These are phyloP conservation scores for Noccaea caerulescens DNA, from an alignment of 345 rosid genomes.

Conservation along the genomic window DNA sequence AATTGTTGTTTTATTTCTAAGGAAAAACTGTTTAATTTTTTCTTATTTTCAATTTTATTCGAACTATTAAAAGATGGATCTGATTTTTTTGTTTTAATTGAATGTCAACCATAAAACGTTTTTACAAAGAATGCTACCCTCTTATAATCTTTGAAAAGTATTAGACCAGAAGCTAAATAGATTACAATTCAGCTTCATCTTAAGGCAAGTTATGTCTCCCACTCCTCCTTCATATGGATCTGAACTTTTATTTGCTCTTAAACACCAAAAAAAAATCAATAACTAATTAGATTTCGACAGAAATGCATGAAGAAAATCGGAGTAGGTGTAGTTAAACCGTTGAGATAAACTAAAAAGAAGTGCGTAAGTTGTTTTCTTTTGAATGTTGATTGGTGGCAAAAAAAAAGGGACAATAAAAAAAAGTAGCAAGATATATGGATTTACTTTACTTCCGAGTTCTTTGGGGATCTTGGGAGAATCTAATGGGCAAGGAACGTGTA, in stretches of 20 bases:
- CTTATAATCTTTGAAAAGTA: too few relatives aligned
- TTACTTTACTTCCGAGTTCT: conserved; percentile 34
- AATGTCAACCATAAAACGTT: too few relatives aligned
- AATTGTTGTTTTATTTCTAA: neutral
- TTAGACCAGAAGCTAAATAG: too few relatives aligned
- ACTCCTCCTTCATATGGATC: neutral
- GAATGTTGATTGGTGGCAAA: conserved; percentile 11
- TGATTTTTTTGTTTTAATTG: too few relatives aligned
- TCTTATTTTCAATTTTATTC: neutral
- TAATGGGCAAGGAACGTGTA: conserved; percentile 35
- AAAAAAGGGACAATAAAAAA: neutral
- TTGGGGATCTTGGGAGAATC: conserved; percentile 39
- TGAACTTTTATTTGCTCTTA: neutral
- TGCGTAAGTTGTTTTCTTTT: neutral
- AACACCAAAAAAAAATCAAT: neutral
- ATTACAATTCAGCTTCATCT: too few relatives aligned
- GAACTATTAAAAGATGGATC: neutral
- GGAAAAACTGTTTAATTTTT: neutral
- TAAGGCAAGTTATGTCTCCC: too few relatives aligned
- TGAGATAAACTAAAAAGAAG: neutral
- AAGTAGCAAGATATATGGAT: conserved; percentile 35
- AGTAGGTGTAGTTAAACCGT: neutral
- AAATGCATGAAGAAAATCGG: neutral
- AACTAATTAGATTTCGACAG: neutral
- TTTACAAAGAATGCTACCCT: too few relatives aligned